These are phyloP conservation scores for Pleurotus sapidus DNA, from an alignment of 768 basidiomycete species.

Conservation along the genomic window DNA sequence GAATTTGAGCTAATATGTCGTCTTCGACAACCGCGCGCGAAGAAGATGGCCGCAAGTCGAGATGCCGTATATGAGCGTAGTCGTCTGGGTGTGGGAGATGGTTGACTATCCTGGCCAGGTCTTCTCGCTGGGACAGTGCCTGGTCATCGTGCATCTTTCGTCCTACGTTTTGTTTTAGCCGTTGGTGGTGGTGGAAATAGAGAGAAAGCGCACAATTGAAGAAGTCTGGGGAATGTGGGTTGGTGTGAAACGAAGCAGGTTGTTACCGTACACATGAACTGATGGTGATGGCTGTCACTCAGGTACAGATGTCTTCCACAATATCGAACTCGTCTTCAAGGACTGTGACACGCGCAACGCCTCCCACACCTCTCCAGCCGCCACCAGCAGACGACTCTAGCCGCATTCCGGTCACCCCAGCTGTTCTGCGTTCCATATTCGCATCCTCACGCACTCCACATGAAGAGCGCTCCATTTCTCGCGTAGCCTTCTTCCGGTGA, in stretches of 20 bases:
- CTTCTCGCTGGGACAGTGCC: slow-evolving; percentile 41
- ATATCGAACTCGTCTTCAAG: slow-evolving; percentile 49
- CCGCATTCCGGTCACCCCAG: slow-evolving; percentile 81
- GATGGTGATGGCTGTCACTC: neutral
- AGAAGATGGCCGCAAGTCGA: slow-evolving; percentile 46
- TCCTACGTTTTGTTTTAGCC: neutral
- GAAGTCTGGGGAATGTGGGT: slow-evolving; percentile 6
- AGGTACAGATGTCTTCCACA: slow-evolving; percentile 41
- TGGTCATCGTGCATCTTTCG: slow-evolving; percentile 21
- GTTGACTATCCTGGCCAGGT: slow-evolving; percentile 58
- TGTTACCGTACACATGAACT: neutral
- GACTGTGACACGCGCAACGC: slow-evolving; percentile 34
- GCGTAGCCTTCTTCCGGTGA: slow-evolving; percentile 85
- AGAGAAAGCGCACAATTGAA: slow-evolving; percentile 18
- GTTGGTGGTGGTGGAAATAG: slow-evolving; percentile 1
- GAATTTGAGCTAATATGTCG: slow-evolving; percentile 53
- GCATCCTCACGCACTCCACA: slow-evolving; percentile 78
- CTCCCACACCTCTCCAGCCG: slow-evolving; percentile 27
- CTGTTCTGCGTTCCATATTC: slow-evolving; percentile 80
- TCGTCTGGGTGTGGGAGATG: slow-evolving; percentile 61
- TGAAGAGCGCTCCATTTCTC: slow-evolving; percentile 82
- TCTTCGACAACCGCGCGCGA: slow-evolving; percentile 42
- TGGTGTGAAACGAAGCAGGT: slow-evolving; percentile 5
- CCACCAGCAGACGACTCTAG: slow-evolving; percentile 46
- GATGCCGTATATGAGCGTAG: slow-evolving; percentile 56